A percentile compares a stretch with the other conserved stretches of the same genome.
Evolutionary conservation across 768 basidiomycete genomes (phyloP).

Genomic region (Lactifluus echinatus): DNA sequence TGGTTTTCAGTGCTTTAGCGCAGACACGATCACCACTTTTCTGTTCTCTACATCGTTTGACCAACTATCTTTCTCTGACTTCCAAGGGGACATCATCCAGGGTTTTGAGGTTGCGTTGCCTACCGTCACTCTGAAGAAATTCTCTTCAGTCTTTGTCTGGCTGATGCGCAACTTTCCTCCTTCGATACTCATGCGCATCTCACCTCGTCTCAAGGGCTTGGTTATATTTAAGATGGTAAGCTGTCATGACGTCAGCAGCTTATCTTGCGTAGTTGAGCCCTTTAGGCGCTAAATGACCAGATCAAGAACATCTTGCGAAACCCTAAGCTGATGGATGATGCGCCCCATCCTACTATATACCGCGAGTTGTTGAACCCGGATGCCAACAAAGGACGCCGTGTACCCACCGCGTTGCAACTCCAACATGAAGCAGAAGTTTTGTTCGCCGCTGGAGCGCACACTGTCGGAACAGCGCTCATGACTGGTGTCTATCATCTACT

Average conservation of each 20-base stretch:
- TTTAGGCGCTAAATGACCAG: neutral
- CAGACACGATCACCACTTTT: slow-evolving; percentile 38
- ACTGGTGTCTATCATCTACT: neutral
- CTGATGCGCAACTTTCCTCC: neutral
- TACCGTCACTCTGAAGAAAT: slow-evolving; percentile 19
- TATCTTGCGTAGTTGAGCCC: neutral
- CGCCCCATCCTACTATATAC: slow-evolving; percentile 10
- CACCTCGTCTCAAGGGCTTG: neutral
- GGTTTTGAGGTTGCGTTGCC: slow-evolving; percentile 27
- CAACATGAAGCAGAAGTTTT: slow-evolving; percentile 3
- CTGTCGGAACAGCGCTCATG: slow-evolving; percentile 13
- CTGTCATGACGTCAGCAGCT: neutral
- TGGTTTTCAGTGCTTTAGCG: slow-evolving; percentile 34
- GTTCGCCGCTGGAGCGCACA: slow-evolving; percentile 13
- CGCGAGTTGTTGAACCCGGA: slow-evolving; percentile 5
- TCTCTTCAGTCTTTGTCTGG: neutral
- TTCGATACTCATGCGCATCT: neutral
- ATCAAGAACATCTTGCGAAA: neutral
- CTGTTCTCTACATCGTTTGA: slow-evolving; percentile 31
- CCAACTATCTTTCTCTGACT: slow-evolving; percentile 28
- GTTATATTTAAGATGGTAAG: neutral
- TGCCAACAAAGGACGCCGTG: neutral
- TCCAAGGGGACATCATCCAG: slow-evolving; percentile 30
- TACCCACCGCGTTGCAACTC: slow-evolving; percentile 1
- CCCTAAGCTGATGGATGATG: neutral